phyloP scores from a whole-genome alignment of 2,329 filamentous ascomycete genomes.

The Microcera coccophila region DNA sequence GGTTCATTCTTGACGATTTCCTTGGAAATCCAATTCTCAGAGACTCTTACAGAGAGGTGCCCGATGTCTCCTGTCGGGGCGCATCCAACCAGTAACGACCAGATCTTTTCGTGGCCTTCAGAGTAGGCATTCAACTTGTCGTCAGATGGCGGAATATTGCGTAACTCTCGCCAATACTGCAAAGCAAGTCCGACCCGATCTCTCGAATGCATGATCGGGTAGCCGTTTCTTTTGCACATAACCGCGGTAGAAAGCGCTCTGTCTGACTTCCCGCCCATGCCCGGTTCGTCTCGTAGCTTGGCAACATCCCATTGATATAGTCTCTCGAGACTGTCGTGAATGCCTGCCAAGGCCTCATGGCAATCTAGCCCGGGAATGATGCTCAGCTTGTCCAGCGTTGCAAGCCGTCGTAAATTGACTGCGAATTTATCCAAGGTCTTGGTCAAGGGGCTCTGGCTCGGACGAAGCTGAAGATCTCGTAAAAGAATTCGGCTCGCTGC shows the following conservation, averaged over 20 bases:
- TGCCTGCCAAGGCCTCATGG: conserved; percentile 70
- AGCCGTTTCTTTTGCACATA: conserved; percentile 67
- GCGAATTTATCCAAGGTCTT: conserved; percentile 69
- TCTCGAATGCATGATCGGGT: conserved; percentile 66
- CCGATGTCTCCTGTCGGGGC: conserved; percentile 43
- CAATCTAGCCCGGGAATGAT: conserved; percentile 65
- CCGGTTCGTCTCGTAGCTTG: conserved; percentile 48
- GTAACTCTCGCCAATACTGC: conserved; percentile 72
- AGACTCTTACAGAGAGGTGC: conserved; percentile 63
- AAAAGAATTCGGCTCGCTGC: conserved; percentile 64
- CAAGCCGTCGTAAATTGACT: conserved; percentile 65
- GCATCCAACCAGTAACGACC: conserved; percentile 67
- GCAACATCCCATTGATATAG: conserved; percentile 69
- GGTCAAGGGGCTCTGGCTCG: conserved; percentile 61
- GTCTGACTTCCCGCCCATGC: conserved; percentile 43
- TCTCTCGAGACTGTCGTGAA: conserved; percentile 65
- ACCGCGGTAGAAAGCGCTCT: conserved; percentile 53
- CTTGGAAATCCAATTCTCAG: conserved; percentile 69
- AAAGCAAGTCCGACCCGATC: conserved; percentile 65
- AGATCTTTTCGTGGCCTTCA: conserved; percentile 49
- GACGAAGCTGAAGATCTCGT: conserved; percentile 57
- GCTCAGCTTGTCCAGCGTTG: conserved; percentile 68
- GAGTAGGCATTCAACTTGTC: conserved; percentile 36
- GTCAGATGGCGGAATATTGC: conserved; percentile 41
- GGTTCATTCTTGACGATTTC: conserved; percentile 56